A percentile compares a stretch with the other conserved stretches of the same genome.
These are phyloP conservation scores for Chaetomium olivaceum DNA, from an alignment of 2,329 filamentous ascomycete genomes.

Conservation along the genomic window DNA sequence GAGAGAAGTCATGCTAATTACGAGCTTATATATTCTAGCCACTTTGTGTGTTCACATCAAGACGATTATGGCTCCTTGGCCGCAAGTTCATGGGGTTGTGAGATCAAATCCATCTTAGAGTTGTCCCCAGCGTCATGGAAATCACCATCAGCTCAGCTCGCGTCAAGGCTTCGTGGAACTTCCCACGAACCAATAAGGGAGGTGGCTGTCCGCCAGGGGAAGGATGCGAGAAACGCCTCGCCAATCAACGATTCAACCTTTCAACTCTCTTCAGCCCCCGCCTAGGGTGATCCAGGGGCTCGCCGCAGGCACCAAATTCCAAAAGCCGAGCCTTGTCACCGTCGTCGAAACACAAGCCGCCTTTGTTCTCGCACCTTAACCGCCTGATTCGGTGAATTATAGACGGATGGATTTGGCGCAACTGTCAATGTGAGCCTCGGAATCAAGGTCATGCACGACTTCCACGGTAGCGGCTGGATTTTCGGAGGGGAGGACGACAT, in stretches of 20 bases:
- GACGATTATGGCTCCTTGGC: neutral
- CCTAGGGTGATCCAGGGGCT: too few species aligned
- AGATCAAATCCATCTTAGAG: neutral
- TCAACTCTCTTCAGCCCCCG: too few species aligned
- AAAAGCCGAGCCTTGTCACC: neutral
- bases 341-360: neutral
- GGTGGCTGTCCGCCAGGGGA: neutral
- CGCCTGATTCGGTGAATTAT: neutral
- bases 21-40: neutral
- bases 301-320: neutral
- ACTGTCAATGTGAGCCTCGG: neutral
- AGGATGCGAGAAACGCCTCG: too few species aligned
- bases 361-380: neutral
- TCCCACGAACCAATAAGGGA: neutral
- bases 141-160: neutral
- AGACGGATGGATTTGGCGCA: neutral
- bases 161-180: neutral
- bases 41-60: neutral
- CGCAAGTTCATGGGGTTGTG: neutral
- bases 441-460: neutral
- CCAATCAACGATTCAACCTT: too few species aligned
- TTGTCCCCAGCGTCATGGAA: neutral
- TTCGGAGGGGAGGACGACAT: neutral
- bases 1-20: neutral
- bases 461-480: neutral